These are phyloP conservation scores for Lactarius indigo DNA, from an alignment of 768 basidiomycete species.

Conservation along the genomic window DNA sequence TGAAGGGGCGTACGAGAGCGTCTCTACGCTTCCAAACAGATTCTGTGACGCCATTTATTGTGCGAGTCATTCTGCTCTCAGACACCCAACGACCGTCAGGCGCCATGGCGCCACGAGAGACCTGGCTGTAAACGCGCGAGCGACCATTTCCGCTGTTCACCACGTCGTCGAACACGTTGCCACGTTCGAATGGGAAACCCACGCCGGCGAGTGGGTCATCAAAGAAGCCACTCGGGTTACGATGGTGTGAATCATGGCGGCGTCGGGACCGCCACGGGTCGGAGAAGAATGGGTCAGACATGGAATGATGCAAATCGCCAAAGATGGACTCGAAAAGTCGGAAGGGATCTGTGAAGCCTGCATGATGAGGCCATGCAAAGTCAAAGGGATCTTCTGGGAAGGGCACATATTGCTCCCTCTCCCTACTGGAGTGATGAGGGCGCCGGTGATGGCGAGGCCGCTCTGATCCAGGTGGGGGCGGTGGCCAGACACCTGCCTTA, in stretches of 20 bases:
- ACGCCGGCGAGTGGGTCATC: conserved; percentile 16
- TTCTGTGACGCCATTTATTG: conserved; percentile 66
- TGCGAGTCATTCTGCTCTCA: conserved; percentile 54
- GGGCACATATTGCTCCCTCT: conserved; percentile 4
- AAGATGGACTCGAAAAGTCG: conserved; percentile 71
- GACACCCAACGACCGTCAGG: conserved; percentile 44
- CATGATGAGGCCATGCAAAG: conserved; percentile 41
- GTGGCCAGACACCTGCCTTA: conserved; percentile 70
- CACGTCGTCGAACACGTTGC: conserved; percentile 22
- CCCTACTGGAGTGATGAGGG: conserved; percentile 12
- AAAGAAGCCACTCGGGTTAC: conserved; percentile 4
- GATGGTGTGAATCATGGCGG: conserved; percentile 4
- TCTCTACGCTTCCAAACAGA: conserved; percentile 54
- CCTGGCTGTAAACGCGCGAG: conserved; percentile 28
- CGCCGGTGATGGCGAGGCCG: conserved; percentile 14
- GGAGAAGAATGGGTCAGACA: conserved; percentile 38
- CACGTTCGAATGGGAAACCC: conserved; percentile 15
- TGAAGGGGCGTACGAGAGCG: conserved; percentile 45
- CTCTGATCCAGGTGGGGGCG: conserved; percentile 37
- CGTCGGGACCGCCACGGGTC: conserved; percentile 21
- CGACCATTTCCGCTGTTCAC: conserved; percentile 10
- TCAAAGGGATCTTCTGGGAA: conserved; percentile 23
- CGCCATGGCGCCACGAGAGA: conserved; percentile 29
- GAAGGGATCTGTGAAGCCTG: conserved; percentile 70
- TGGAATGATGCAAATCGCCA: conserved; percentile 31